Conservation (phyloP, 116 monocot genomes). For the Iris pallida region DNA sequence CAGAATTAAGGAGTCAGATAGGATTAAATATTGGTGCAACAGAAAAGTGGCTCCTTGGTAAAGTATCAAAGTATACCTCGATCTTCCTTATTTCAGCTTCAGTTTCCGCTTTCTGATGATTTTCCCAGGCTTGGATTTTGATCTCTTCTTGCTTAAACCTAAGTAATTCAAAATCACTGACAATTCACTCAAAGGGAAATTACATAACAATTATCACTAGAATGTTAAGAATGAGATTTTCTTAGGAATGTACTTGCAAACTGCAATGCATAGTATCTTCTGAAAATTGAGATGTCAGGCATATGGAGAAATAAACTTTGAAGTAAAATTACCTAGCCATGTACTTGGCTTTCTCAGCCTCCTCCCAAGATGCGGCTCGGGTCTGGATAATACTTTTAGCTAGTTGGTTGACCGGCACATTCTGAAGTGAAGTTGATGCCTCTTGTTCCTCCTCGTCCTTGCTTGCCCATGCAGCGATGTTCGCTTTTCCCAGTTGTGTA, state of each 20-base stretch:
- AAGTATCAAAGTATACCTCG: conserved; percentile 42
- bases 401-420: conserved; percentile 15
- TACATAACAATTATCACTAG: not conserved
- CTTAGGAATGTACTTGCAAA: not conserved
- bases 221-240: not conserved
- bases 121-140: conserved; percentile 85
- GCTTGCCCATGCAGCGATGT: conserved; percentile 74
- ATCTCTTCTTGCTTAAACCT: conserved; percentile 78
- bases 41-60: not conserved
- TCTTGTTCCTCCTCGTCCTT: conserved; percentile 51
- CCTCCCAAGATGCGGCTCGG: conserved; percentile 76
- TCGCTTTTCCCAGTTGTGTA: conserved; percentile 60
- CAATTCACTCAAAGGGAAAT: not conserved
- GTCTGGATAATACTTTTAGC: conserved; percentile 35
- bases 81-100: conserved; percentile 81
- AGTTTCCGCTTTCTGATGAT: conserved; percentile 75
- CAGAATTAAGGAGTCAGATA: no score
- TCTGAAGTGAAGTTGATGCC: conserved; percentile 25
- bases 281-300: not conserved
- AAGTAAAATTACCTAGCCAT: conserved; percentile 43
- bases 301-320: not conserved
- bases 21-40: no score
- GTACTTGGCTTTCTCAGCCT: conserved; percentile 74
- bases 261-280: not conserved
- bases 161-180: conserved; percentile 1